Percentiles rank a stretch among this genome's conserved stretches.
Evolutionary conservation across 306 rosid genomes (phyloP).

Genomic region (Cucurbita maxima): DNA sequence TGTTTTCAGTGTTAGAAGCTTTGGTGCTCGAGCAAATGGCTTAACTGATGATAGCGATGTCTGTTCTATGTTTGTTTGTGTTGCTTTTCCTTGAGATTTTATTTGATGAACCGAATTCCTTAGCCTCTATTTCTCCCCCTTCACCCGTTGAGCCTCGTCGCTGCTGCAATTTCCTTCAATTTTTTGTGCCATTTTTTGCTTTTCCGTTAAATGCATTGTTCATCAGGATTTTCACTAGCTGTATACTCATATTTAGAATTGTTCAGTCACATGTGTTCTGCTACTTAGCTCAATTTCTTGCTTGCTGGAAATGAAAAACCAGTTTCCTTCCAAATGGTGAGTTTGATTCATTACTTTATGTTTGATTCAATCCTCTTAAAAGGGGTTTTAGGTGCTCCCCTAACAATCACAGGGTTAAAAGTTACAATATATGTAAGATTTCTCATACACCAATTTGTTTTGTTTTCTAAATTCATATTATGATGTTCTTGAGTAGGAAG

Average conservation of each 20-base stretch:
- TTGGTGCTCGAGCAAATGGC: conserved; percentile 34
- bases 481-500: background rate
- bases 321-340: background rate
- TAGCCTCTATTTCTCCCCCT: background rate
- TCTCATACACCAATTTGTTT: background rate
- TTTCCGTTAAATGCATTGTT: background rate
- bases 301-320: background rate
- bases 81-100: background rate
- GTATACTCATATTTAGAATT: background rate
- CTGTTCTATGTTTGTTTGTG: background rate
- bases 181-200: background rate
- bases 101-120: background rate
- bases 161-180: background rate
- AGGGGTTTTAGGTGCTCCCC: background rate
- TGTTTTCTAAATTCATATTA: background rate
- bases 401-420: background rate
- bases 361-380: background rate
- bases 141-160: background rate
- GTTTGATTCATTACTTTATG: background rate
- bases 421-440: background rate
- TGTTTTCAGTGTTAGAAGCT: conserved; percentile 24
- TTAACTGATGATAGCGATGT: conserved; percentile 25
- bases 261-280: background rate
- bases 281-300: background rate
- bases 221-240: background rate